These are phyloP conservation scores for Penicillium coprophilum DNA, from an alignment of 495 filamentous ascomycete species.

Conservation along the genomic window DNA sequence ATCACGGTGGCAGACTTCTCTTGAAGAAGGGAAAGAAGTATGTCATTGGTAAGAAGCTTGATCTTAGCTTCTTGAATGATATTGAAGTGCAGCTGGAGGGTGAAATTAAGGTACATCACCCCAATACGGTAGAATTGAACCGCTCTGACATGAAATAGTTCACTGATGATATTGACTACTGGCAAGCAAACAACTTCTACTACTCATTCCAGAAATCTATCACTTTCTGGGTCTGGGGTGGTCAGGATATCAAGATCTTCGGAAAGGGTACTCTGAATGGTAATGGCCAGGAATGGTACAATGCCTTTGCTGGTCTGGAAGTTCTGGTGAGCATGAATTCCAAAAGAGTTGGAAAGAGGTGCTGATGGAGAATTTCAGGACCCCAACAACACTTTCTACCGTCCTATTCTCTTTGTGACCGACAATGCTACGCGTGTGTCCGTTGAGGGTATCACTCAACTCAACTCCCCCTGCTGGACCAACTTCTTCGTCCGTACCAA, in stretches of 20 bases:
- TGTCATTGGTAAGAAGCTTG: conserved; percentile 56
- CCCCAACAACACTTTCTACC: conserved; percentile 50
- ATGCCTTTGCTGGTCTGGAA: conserved; percentile 47
- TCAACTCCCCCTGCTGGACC: conserved; percentile 60
- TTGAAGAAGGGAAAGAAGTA: conserved; percentile 52
- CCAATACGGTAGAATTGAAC: not conserved
- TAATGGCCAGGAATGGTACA: conserved; percentile 54
- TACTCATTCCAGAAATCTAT: conserved; percentile 60
- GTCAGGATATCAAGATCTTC: conserved; percentile 56
- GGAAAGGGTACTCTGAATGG: conserved; percentile 54
- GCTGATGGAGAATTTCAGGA: conserved; percentile 30
- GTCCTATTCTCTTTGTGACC: conserved; percentile 56
- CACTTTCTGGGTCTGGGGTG: conserved; percentile 62
- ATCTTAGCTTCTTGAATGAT: conserved; percentile 56
- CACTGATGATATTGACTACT: conserved; percentile 58
- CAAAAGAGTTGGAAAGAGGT: not conserved
- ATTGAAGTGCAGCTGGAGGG: conserved; percentile 58
- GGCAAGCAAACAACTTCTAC: conserved; percentile 57
- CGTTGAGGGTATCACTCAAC: conserved; percentile 55
- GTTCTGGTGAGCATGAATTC: conserved; percentile 36
- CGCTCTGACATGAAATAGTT: conserved; percentile 36
- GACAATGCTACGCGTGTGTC: conserved; percentile 56
- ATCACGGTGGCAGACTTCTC: conserved; percentile 52
- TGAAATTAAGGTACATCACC: conserved; percentile 43
- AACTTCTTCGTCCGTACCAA: conserved; percentile 57